Evolutionary conservation across 2,329 filamentous ascomycete species (phyloP).

Genomic region (Alternaria triticimaculans): DNA sequence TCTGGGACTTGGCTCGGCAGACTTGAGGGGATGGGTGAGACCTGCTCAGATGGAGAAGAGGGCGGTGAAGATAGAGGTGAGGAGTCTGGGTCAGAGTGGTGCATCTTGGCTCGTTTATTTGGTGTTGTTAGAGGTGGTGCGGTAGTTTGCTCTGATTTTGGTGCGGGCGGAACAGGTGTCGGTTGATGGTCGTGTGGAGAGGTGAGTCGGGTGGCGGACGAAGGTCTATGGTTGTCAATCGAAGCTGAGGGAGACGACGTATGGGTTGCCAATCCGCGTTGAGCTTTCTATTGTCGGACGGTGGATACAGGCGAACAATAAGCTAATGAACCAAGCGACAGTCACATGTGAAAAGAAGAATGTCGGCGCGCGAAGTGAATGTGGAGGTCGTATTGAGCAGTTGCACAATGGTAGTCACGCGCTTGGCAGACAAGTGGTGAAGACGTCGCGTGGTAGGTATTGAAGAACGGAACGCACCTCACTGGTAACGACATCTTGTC

Average conservation of each 20-base stretch:
- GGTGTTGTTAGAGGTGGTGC: slow-evolving; percentile 9
- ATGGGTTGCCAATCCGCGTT: neutral
- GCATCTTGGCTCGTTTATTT: slow-evolving; percentile 11
- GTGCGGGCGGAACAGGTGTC: neutral
- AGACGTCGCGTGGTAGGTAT: neutral
- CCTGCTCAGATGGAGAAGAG: slow-evolving; percentile 2
- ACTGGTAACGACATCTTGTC: slow-evolving; percentile 37
- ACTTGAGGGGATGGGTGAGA: neutral
- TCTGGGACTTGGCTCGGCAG: neutral
- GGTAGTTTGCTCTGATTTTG: neutral
- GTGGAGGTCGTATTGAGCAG: neutral
- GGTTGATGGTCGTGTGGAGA: neutral
- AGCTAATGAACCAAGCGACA: neutral
- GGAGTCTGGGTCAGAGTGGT: slow-evolving; percentile 3
- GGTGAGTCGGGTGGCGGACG: slow-evolving; percentile 1
- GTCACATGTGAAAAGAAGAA: neutral
- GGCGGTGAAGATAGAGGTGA: slow-evolving; percentile 20
- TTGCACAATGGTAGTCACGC: slow-evolving; percentile 1
- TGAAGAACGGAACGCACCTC: slow-evolving; percentile 26
- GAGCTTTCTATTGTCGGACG: neutral
- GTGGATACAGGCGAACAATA: neutral
- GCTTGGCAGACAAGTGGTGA: neutral
- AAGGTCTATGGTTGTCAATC: slow-evolving; percentile 6
- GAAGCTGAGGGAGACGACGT: neutral
- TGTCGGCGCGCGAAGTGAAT: neutral